Evolutionary conservation across 331 rosid species (phyloP).

Genomic region (Pyrus hybrid): DNA sequence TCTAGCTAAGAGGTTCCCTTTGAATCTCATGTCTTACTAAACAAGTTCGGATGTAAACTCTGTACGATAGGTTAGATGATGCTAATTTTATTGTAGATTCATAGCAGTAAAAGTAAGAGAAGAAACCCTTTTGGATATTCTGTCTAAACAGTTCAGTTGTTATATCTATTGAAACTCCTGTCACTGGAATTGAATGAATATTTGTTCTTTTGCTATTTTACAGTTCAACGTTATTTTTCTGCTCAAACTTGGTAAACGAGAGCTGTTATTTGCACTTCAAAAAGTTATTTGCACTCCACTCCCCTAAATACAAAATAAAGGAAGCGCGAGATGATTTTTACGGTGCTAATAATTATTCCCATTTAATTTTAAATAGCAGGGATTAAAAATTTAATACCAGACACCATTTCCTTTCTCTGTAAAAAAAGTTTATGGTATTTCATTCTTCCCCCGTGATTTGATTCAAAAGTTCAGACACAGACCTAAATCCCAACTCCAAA

Average conservation of each 20-base stretch:
- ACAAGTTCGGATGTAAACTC: background rate
- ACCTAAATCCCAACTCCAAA: no score
- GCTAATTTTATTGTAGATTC: background rate
- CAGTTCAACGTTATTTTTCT: no score
- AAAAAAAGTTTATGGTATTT: no score
- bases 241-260: no score
- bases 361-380: background rate
- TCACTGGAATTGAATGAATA: no score
- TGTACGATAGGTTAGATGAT: background rate
- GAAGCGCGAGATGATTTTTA: background rate
- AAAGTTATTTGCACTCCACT: background rate
- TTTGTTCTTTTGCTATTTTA: no score
- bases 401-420: background rate
- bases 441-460: no score
- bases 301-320: no score
- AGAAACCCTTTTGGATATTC: background rate
- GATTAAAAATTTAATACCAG: background rate
- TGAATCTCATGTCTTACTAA: background rate
- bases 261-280: no score
- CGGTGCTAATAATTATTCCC: background rate
- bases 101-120: background rate
- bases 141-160: background rate
- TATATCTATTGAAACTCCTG: background rate
- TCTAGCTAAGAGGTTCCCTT: background rate
- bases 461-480: background rate